Base-by-base conservation (phyloP, 2,329 filamentous ascomycete species). In the Alternaria sp. region DNA sequence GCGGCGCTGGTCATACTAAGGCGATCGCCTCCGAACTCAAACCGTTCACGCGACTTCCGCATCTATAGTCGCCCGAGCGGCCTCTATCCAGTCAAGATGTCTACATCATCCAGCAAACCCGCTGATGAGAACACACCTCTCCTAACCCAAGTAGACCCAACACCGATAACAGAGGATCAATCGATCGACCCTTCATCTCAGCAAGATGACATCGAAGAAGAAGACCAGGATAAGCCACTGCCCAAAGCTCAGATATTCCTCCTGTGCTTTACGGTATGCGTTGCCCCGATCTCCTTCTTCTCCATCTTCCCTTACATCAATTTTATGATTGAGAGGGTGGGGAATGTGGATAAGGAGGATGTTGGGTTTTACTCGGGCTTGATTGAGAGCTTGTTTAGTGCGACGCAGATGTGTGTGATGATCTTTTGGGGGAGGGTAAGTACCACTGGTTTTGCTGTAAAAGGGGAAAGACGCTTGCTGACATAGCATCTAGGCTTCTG, bases 221-320 rank as follows among this genome's bases (percentile, higher is more conserved):
- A 60, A 21, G 50, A 77, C 4, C 70, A 74, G 26, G 65, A 76
- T 32, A 62, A 59, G 21, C 75, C 75, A 15, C 52, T 79, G n/a
- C 75, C 76, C 1, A 63, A 64, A 26, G 13, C 40, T 1, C 92
- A 95, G 76, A 88, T 96, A 56, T 77, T 90, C 30, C 79, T 91
- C 11, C 87, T 96, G 12, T 95, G 92, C 82, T 91, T 89, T 75
- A 89, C 89, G 2, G 88, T 91, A 6, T 75, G 92, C 25, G 83
- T 92, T 47, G 92, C 95, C 73, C 91, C 92, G 1, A 85, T 94
- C 44, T 90, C 91, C n/a, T 95, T 93, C 82, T 95, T 94, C 82
- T 88, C 85, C 75, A 93, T 95, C 76, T 91, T 95, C 71, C 91
- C 92, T 1, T 95, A 91, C 80, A 87, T 96, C 79, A 92, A 89